A percentile compares a stretch with the other conserved stretches of the same genome.
phyloP scores from a whole-genome alignment of 75 land plant genomes.

The Sequoiadendron giganteum region DNA sequence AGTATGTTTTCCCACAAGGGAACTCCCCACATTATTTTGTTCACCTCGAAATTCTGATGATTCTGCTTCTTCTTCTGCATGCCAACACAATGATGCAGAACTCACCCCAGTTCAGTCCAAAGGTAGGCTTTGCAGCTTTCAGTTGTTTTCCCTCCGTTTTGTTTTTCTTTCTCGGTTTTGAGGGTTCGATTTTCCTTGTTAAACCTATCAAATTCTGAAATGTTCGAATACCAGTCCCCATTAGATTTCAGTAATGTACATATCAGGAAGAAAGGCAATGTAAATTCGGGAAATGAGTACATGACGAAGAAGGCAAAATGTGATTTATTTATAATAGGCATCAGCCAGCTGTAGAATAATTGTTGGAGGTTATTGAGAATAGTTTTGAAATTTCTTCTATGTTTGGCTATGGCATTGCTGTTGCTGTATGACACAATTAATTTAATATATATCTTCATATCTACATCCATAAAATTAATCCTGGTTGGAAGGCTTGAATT shows the following conservation, averaged over 20 bases:
- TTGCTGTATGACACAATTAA: no score
- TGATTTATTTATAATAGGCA: background rate
- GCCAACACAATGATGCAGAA: background rate
- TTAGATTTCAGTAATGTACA: no score
- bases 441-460: no score
- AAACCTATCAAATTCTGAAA: background rate
- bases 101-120: background rate
- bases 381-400: background rate
- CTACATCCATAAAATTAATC: no score
- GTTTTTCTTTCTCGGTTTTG: background rate
- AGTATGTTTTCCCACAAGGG: background rate
- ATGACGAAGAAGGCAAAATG: background rate
- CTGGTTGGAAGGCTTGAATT: no score
- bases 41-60: background rate
- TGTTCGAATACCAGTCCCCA: background rate
- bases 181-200: background rate
- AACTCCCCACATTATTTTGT: background rate
- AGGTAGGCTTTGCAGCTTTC: background rate
- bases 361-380: no score
- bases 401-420: background rate
- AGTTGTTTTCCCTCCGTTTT: background rate
- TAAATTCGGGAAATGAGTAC: no score
- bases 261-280: no score
- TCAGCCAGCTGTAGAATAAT: no score
- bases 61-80: background rate